Base-by-base conservation (phyloP, 2,329 filamentous ascomycete species). In the Cadophora malorum region DNA sequence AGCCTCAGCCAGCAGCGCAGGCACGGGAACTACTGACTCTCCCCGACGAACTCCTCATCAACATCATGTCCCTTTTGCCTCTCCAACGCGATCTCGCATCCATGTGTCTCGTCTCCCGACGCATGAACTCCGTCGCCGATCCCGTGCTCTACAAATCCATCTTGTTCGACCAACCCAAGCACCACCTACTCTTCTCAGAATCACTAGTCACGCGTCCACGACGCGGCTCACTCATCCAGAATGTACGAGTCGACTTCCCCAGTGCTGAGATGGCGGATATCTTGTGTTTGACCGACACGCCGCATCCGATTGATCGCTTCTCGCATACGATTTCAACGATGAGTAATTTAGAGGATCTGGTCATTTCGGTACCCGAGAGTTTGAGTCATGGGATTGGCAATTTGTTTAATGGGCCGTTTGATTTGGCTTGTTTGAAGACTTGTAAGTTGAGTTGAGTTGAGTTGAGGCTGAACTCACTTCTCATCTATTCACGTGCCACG, bases 371-470 rank as follows among this genome's bases (percentile, higher is more conserved):
- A 0, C 83, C 83, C 0, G 79, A 78, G 21, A 76, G 73, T 14
- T 74, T 85, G 45, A 76, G 82, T 3, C 80, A 81, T 66, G 82
- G 82, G 49, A 83, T 85, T 71, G 83, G 83, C 8, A 79, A 81
- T 47, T 74, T 85, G 4, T 84, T 85, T 74, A 83, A 84, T 70
- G 81, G 82, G 0, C 83, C 83, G 0, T 85, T 85, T 68, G 83
- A 84, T 74, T 75, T 85, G 62, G 82, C 83, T 56, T 83, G 80
- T 68, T 78, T 85, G 28, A 81, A 80, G 71, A 77, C 79, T 3
- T 84, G 83, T 77, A 80, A 68, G 72, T 71, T 47, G 41, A 47
- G 14, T 28, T 28, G 28, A 28, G 14, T 6, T 49, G 45, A 28
- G 23, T 28, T 52, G 49, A 23, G 49, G 49, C 49, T 25, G 10